phyloP scores from a whole-genome alignment of 805 yeast genomes.

The Schwanniomyces vanrijiae region DNA sequence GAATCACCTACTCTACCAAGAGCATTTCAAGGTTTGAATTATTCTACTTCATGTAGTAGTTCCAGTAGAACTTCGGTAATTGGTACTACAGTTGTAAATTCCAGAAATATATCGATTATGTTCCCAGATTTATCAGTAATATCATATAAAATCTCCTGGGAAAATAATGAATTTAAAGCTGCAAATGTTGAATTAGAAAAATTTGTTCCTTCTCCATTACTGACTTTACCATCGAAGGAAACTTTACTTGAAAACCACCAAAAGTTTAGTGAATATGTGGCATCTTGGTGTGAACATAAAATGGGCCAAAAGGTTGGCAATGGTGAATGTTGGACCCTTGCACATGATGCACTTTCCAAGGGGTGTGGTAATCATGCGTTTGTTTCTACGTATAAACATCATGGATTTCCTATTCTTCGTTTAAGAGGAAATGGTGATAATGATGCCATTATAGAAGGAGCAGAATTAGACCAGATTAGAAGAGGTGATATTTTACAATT shows the following conservation, averaged over 20 bases:
- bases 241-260: constrained; percentile 33
- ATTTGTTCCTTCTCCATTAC: constrained; percentile 45
- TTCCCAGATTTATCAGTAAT: constrained; percentile 43
- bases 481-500: constrained; percentile 61
- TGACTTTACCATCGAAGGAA: constrained; percentile 26
- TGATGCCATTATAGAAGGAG: constrained; percentile 13
- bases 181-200: constrained; percentile 28
- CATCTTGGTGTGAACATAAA: constrained; percentile 53
- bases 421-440: constrained; percentile 19
- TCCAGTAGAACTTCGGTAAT: constrained; percentile 12
- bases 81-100: constrained; percentile 12
- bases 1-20: constrained; percentile 32
- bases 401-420: constrained; percentile 45
- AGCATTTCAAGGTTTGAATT: constrained; percentile 36
- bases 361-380: constrained; percentile 62
- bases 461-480: constrained; percentile 40
- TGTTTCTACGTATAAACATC: constrained; percentile 45
- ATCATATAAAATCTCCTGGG: constrained; percentile 41
- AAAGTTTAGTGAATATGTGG: constrained; percentile 52
- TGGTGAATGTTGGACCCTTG: constrained; percentile 66
- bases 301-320: constrained; percentile 49
- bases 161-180: constrained; percentile 15
- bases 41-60: constrained; percentile 19
- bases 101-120: constrained; percentile 35
- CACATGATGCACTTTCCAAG: constrained; percentile 50